phyloP scores from a whole-genome alignment of 2,329 filamentous ascomycete genomes.

The Atkinsonella hypoxylon region DNA sequence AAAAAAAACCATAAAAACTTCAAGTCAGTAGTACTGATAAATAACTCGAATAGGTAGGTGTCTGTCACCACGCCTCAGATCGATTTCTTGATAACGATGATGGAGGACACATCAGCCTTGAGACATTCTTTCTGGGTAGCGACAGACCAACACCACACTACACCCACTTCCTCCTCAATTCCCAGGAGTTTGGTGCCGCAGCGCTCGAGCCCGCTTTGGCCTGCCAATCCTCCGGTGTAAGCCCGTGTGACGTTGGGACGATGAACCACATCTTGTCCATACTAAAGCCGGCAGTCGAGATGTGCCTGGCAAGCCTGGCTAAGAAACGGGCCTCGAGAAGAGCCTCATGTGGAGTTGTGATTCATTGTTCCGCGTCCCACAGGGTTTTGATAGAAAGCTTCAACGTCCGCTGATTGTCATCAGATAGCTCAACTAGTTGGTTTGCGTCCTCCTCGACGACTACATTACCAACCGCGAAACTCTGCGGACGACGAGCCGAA shows the following conservation, averaged over 20 bases:
- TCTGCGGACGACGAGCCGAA: neutral
- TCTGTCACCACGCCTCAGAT: no score
- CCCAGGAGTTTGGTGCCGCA: neutral
- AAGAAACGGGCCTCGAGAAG: conserved; percentile 10
- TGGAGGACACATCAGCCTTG: neutral
- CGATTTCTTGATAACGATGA: neutral
- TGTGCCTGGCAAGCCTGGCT: conserved; percentile 8
- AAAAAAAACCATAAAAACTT: no score
- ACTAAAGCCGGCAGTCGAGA: conserved; percentile 8
- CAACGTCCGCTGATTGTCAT: conserved; percentile 2
- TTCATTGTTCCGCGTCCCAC: conserved; percentile 9
- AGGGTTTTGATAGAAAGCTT: conserved; percentile 6
- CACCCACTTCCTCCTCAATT: neutral
- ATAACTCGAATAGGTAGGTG: no score
- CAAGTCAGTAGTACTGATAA: no score
- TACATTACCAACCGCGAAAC: conserved; percentile 1
- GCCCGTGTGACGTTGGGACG: conserved; percentile 6
- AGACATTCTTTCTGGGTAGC: neutral
- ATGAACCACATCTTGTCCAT: conserved; percentile 8
- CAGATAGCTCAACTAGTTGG: neutral
- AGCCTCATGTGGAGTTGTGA: conserved; percentile 12
- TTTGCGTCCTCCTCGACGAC: neutral
- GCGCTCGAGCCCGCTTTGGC: neutral
- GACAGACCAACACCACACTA: neutral
- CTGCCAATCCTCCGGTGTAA: conserved; percentile 1